phyloP scores from a whole-genome alignment of 768 basidiomycete genomes.

The Roridomyces roridus region DNA sequence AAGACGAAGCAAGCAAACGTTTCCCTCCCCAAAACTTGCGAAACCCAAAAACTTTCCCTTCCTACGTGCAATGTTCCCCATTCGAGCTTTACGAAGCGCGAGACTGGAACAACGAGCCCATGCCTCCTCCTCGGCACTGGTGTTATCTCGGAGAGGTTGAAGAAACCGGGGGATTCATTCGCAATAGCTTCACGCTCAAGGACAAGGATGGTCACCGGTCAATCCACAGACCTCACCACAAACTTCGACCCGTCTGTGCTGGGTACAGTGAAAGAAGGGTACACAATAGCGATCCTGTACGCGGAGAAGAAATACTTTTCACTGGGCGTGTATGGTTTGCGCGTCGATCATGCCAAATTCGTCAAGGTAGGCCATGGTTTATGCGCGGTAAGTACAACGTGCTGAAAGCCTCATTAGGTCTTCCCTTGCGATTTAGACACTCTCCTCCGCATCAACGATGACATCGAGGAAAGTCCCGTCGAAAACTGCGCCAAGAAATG shows the following conservation, averaged over 20 bases:
- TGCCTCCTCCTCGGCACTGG: constrained; percentile 17
- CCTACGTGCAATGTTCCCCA: constrained; percentile 14
- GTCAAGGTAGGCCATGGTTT: constrained; percentile 13
- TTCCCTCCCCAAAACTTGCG: constrained; percentile 8
- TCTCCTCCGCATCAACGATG: constrained; percentile 23
- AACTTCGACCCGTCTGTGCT: constrained; percentile 5
- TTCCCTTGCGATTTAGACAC: constrained; percentile 22
- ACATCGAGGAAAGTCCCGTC: constrained; percentile 15
- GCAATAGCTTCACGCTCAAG: neutral
- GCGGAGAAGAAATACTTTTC: constrained; percentile 15
- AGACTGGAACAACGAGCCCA: neutral
- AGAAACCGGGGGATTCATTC: neutral
- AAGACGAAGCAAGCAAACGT: neutral
- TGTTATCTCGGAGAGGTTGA: constrained; percentile 20
- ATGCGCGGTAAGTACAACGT: neutral
- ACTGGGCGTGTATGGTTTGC: constrained; percentile 3
- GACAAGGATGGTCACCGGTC: constrained; percentile 4
- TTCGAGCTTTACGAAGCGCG: neutral
- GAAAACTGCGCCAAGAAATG: constrained; percentile 10
- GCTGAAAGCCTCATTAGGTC: neutral
- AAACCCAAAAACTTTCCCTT: constrained; percentile 18
- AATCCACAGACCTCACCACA: neutral
- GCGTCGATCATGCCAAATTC: constrained; percentile 18
- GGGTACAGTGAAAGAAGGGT: constrained; percentile 9
- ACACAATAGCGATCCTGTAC: constrained; percentile 21